These are phyloP conservation scores for Pestalotiopsis sp. DNA, from an alignment of 2,329 filamentous ascomycete species.

Conservation along the genomic window DNA sequence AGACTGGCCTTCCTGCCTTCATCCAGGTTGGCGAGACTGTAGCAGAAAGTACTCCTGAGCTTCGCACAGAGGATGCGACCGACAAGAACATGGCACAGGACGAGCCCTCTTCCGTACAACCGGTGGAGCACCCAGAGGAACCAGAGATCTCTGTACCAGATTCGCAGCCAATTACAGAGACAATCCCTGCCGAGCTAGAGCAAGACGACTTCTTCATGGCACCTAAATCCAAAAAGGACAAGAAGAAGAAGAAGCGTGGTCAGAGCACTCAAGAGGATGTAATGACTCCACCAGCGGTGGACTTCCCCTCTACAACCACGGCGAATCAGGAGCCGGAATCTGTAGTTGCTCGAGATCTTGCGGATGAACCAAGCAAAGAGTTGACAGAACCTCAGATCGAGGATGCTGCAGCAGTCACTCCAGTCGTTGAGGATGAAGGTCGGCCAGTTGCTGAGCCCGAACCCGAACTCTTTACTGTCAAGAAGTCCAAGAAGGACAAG, in stretches of 20 bases:
- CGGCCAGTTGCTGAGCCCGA: slow-evolving; percentile 17
- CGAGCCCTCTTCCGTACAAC: not conserved
- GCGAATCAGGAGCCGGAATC: not conserved
- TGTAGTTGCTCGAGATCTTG: not conserved
- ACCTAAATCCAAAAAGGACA: slow-evolving; percentile 38
- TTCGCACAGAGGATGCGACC: not conserved
- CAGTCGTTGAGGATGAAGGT: not conserved
- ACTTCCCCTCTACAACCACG: not conserved
- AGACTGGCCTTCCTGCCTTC: not conserved
- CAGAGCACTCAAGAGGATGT: slow-evolving; percentile 5
- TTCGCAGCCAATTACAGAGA: not conserved
- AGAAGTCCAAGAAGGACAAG: slow-evolving; percentile 32
- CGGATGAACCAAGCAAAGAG: slow-evolving; percentile 15
- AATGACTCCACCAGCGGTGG: not conserved
- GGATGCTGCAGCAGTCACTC: not conserved
- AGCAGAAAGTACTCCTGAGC: not conserved
- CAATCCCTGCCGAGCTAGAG: slow-evolving; percentile 6
- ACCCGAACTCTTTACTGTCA: slow-evolving; percentile 20
- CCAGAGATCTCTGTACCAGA: not conserved
- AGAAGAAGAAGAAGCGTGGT: slow-evolving; percentile 31
- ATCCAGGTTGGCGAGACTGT: not conserved
- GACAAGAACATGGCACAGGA: not conserved
- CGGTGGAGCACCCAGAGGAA: not conserved
- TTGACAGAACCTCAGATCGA: not conserved
- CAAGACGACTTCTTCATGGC: slow-evolving; percentile 17